Percentiles rank a stretch among this genome's conserved stretches.
phyloP scores from a whole-genome alignment of 495 filamentous ascomycete species.

The Glonium stellatum region DNA sequence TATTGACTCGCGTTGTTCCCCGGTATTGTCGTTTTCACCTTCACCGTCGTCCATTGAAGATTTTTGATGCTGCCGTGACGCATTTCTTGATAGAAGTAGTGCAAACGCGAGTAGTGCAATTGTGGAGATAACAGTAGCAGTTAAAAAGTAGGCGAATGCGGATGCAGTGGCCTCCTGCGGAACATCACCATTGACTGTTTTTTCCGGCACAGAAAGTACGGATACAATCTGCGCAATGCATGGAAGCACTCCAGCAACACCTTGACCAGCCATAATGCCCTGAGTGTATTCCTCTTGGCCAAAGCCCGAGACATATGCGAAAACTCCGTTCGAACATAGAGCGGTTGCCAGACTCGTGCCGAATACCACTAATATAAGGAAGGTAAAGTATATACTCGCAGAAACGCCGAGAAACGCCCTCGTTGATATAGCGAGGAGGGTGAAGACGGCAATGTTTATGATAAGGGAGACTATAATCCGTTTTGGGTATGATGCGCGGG shows the following conservation, averaged over 20 bases:
- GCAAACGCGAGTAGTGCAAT: constrained; percentile 54
- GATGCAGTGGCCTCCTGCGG: constrained; percentile 50
- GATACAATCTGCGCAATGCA: constrained; percentile 79
- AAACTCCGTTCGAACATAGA: constrained; percentile 88
- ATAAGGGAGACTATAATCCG: constrained; percentile 69
- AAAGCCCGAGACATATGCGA: constrained; percentile 83
- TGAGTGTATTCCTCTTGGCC: constrained; percentile 81
- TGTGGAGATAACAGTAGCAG: constrained; percentile 61
- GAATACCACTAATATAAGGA: constrained; percentile 80
- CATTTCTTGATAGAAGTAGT: constrained; percentile 49
- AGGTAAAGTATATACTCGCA: constrained; percentile 62
- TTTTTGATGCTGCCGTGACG: constrained; percentile 27
- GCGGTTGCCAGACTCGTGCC: constrained; percentile 69
- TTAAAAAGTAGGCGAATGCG: constrained; percentile 87
- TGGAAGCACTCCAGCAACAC: constrained; percentile 83
- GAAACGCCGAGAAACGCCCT: constrained; percentile 53
- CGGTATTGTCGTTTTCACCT: constrained; percentile 28
- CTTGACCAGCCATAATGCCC: constrained; percentile 94
- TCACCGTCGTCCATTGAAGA: constrained; percentile 9
- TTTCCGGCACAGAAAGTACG: constrained; percentile 58
- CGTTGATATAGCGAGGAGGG: constrained; percentile 73
- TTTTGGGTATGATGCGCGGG: constrained; percentile 71
- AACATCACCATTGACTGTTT: constrained; percentile 16
- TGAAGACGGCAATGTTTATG: constrained; percentile 66
- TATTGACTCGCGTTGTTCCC: constrained; percentile 43